Conservation (phyloP, 352 stramenopile genomes). For the Pythium aristosporum region DNA sequence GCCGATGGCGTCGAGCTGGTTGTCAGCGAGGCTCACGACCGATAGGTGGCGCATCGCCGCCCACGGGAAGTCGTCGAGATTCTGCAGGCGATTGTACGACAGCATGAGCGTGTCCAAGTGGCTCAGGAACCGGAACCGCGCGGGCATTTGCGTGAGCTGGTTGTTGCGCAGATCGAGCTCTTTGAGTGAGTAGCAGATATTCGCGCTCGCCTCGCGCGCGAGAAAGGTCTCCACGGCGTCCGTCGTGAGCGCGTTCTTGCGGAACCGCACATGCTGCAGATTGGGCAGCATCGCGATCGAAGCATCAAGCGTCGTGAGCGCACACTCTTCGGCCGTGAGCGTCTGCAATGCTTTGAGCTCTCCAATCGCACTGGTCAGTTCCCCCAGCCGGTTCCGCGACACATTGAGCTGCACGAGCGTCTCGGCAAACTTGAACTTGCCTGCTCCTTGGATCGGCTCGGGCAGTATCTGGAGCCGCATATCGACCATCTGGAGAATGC, state of each 20-base stretch:
- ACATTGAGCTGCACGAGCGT: slow-evolving; percentile 65
- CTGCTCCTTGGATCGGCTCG: slow-evolving; percentile 32
- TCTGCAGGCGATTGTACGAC: slow-evolving; percentile 63
- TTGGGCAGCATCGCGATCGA: slow-evolving; percentile 51
- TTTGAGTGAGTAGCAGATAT: slow-evolving; percentile 48
- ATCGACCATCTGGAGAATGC: slow-evolving; percentile 48
- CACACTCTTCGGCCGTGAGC: slow-evolving; percentile 70
- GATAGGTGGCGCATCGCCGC: slow-evolving; percentile 56
- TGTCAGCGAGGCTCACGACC: slow-evolving; percentile 63
- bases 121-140: slow-evolving; percentile 40
- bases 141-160: slow-evolving; percentile 47
- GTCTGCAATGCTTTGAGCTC: slow-evolving; percentile 56
- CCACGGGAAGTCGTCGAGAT: slow-evolving; percentile 60
- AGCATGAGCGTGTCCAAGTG: slow-evolving; percentile 65
- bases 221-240: slow-evolving; percentile 51
- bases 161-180: slow-evolving; percentile 80
- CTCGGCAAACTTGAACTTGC: slow-evolving; percentile 52
- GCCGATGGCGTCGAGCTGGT: slow-evolving; percentile 68
- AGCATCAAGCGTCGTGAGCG: slow-evolving; percentile 47
- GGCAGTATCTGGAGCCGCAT: slow-evolving; percentile 57
- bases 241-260: slow-evolving; percentile 73
- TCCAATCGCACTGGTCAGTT: slow-evolving; percentile 46
- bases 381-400: slow-evolving; percentile 63
- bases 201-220: slow-evolving; percentile 21
- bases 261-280: slow-evolving; percentile 61